Evolutionary conservation across 768 basidiomycete species (phyloP).

Genomic region (Suillus weaverae): DNA sequence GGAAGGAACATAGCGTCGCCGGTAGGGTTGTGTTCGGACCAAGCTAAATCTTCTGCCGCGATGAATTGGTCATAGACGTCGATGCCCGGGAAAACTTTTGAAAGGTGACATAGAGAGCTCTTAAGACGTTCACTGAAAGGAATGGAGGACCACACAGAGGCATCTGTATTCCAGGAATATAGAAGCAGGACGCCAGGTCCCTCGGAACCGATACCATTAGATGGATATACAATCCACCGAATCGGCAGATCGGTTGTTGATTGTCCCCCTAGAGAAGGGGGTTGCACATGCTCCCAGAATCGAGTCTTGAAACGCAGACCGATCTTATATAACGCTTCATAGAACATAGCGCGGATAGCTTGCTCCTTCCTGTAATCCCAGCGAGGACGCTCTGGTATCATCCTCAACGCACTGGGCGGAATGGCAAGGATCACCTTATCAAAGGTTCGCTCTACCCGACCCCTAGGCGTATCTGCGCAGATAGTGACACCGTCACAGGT

Average conservation of each 20-base stretch:
- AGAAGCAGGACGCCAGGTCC: constrained; percentile 28
- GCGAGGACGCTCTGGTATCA: constrained; percentile 22
- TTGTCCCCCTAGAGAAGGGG: constrained; percentile 35
- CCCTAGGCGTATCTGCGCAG: background rate
- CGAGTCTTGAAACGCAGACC: constrained; percentile 35
- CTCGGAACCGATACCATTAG: constrained; percentile 26
- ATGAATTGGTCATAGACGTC: constrained; percentile 24
- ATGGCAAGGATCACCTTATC: constrained; percentile 23
- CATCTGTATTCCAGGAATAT: constrained; percentile 28
- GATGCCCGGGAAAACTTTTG: constrained; percentile 17
- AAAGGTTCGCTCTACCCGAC: constrained; percentile 13
- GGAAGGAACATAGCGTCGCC: constrained; percentile 34
- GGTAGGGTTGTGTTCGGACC: constrained; percentile 23
- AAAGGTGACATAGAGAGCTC: constrained; percentile 21
- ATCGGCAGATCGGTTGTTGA: constrained; percentile 37
- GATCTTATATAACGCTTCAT: constrained; percentile 32
- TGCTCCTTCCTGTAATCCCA: constrained; percentile 20
- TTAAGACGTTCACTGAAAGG: constrained; percentile 17
- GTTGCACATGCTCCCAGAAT: constrained; percentile 36
- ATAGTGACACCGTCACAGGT: constrained; percentile 13
- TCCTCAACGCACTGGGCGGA: constrained; percentile 23
- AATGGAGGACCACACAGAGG: constrained; percentile 19
- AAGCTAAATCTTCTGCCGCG: constrained; percentile 20
- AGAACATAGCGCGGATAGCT: constrained; percentile 24
- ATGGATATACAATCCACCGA: constrained; percentile 41